Evolutionary conservation across 441 rosid species (phyloP), one percentile per base, ranked within the genome.

Genomic region (Populus trichocarpa): DNA sequence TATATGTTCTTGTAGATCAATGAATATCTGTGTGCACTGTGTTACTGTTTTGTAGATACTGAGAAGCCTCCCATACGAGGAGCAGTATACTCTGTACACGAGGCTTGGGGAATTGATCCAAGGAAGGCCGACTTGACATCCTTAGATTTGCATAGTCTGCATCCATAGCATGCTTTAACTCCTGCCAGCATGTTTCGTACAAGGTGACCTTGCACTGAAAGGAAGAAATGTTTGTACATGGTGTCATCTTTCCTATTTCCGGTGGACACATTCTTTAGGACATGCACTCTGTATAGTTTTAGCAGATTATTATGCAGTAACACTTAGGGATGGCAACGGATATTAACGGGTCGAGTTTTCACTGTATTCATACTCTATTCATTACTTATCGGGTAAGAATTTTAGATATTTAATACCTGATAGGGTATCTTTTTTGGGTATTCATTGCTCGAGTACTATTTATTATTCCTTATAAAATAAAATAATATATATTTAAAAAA

Each of bases 71-170:
- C 85, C 91, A 20, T 80, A 88, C 7, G 97, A 94, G 83, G 96
- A 94, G 79, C 98, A 91, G 79, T 87, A 90, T 73, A 80, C 92
- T 69, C 83, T 94, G 57, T 84, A 87, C 70, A 35, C 70, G 77
- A 92, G 88, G 85, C 93, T 93, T 14, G 92, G 90, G 70, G 88
- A 91, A 79, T 82, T 93, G 80, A 78, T 94, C 64, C 90, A 85
- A 69, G 92, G 83, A 80, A 88, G 87, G 73, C 74, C 83, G 77
- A 23, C 78, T 5, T 83, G 84, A 38, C 70, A 46, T n/a, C 74
- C 78, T 35, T 87, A 84, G 84, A 69, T 81, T n/a, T 46, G 69
- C 67, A 2, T 20, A 22, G 36, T 4, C 33, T 11, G 7, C 38
- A 59, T 61, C 69, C 57, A 12, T 72, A 4, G 38, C 22, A 18